Conservation (phyloP, 257 asterid species). For the Solanum lycopersicoides region DNA sequence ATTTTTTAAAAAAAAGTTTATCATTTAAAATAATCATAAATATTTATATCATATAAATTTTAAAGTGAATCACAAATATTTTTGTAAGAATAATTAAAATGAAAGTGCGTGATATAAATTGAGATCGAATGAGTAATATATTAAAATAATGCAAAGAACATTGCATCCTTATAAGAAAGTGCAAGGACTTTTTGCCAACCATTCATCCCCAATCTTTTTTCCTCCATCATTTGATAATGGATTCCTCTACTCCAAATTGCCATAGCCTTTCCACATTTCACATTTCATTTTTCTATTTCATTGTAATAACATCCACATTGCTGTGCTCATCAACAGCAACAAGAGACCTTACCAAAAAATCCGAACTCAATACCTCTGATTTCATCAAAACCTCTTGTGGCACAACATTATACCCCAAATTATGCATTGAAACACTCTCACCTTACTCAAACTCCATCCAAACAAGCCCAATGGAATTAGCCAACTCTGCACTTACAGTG, state of each 20-base stretch:
- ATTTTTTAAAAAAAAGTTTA: too few relatives aligned
- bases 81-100: too few relatives aligned
- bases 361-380: neutral
- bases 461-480: neutral
- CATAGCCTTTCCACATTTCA: neutral
- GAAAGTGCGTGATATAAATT: neutral
- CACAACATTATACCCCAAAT: neutral
- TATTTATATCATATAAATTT: fast-evolving
- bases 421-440: constrained; percentile 1
- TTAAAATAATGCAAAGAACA: neutral
- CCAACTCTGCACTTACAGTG: neutral
- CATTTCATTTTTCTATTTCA: neutral
- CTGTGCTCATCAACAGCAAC: neutral
- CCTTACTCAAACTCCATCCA: constrained; percentile 5
- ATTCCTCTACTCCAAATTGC: neutral
- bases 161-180: neutral
- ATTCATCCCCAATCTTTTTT: neutral
- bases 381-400: constrained; percentile 4
- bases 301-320: neutral
- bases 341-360: neutral
- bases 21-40: fast-evolving
- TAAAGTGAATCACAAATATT: too few relatives aligned
- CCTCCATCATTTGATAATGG: neutral
- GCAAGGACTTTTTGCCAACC: neutral
- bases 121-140: neutral